A percentile compares a stretch with the other conserved stretches of the same genome.
These are phyloP conservation scores for Blastobotrys robertii DNA, from an alignment of 805 yeast genomes.

Conservation along the genomic window DNA sequence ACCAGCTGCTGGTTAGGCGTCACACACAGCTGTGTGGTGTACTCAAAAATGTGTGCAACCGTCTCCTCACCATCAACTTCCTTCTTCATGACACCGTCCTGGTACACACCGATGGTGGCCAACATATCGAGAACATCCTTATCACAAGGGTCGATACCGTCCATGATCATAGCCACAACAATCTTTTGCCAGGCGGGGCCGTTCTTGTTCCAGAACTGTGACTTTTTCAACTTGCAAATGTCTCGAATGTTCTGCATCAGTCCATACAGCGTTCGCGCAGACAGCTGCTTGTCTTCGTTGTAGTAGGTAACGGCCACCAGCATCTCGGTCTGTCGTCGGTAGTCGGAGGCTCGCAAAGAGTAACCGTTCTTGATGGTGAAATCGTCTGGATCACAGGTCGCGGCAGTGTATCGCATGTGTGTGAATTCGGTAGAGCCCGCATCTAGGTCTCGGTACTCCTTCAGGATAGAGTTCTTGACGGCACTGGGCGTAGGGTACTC, in stretches of 20 bases:
- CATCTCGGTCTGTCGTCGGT: conserved; percentile 50
- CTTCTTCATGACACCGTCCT: conserved; percentile 55
- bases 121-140: conserved; percentile 52
- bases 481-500: conserved; percentile 35
- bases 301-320: conserved; percentile 57
- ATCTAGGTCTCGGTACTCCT: conserved; percentile 35
- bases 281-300: conserved; percentile 53
- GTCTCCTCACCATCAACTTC: conserved; percentile 51
- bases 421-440: conserved; percentile 40
- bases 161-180: conserved; percentile 54
- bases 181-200: conserved; percentile 54
- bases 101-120: conserved; percentile 57
- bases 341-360: conserved; percentile 45
- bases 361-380: conserved; percentile 44
- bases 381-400: conserved; percentile 61
- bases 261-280: conserved; percentile 54
- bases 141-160: conserved; percentile 57
- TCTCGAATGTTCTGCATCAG: conserved; percentile 56
- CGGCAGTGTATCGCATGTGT: conserved; percentile 55
- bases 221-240: conserved; percentile 39
- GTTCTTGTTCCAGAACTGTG: conserved; percentile 41
- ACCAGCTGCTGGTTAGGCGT: conserved; percentile 37
- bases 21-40: conserved; percentile 44
- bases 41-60: conserved; percentile 56
- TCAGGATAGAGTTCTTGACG: conserved; percentile 28